Evolutionary conservation across 495 filamentous ascomycete species (phyloP).

Genomic region (Aspergillus ellipticus): DNA sequence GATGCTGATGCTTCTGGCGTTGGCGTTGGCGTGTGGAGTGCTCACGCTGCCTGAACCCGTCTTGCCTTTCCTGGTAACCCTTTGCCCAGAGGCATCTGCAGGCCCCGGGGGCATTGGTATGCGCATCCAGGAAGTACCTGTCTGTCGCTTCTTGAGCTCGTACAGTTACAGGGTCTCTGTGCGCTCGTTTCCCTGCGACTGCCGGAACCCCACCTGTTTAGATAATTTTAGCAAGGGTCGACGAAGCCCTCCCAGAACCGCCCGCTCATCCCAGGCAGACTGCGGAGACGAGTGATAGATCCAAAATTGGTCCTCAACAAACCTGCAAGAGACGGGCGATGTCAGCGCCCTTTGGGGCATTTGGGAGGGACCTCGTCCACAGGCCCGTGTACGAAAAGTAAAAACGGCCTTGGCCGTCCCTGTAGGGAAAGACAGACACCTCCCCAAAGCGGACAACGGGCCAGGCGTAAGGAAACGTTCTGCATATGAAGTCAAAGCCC

Average conservation of each 20-base stretch:
- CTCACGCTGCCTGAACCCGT: too few relatives aligned
- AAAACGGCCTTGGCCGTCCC: conserved; percentile 4
- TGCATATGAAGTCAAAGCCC: conserved; percentile 18
- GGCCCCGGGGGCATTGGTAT: not conserved
- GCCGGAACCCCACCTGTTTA: not conserved
- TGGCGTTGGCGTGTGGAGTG: too few relatives aligned
- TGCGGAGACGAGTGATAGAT: conserved; percentile 13
- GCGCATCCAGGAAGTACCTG: not conserved
- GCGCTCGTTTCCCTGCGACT: not conserved
- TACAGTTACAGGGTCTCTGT: not conserved
- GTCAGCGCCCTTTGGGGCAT: conserved; percentile 1
- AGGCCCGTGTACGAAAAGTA: conserved; percentile 6
- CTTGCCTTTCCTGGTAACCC: not conserved
- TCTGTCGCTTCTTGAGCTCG: not conserved
- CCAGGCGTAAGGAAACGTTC: conserved; percentile 11
- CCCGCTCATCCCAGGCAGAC: not conserved
- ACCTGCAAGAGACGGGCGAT: conserved; percentile 12
- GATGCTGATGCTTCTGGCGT: too few relatives aligned
- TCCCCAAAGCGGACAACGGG: not conserved
- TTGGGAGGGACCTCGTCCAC: not conserved
- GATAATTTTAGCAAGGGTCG: conserved; percentile 7
- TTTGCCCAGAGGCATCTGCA: not conserved
- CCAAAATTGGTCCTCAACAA: conserved; percentile 16
- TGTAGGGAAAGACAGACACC: not conserved
- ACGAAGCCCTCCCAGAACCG: conserved; percentile 4